These are phyloP conservation scores for Geotrichum europaeum DNA, from an alignment of 1,139 yeast species.

Conservation along the genomic window DNA sequence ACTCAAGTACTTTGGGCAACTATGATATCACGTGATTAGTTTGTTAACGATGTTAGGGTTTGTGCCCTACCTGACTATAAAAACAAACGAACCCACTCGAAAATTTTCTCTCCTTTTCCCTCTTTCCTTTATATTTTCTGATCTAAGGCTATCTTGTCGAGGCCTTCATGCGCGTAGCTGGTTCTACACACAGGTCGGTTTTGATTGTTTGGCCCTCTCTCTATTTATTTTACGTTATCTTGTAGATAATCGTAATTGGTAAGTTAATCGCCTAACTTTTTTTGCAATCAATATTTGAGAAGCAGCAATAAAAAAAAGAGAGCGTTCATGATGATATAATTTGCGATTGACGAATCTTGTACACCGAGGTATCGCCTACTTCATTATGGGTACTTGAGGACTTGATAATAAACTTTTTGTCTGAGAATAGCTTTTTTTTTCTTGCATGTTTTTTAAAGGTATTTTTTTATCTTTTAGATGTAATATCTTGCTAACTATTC, in stretches of 20 bases:
- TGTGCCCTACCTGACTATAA: background rate
- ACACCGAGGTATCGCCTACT: conserved; percentile 8
- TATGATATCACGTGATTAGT: background rate
- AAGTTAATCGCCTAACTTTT: background rate
- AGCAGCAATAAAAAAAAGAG: background rate
- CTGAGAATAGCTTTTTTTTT: background rate
- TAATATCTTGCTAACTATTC: background rate
- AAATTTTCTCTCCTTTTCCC: background rate
- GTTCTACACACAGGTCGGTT: too few species aligned
- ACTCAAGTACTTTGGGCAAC: background rate
- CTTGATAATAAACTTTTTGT: conserved; percentile 8
- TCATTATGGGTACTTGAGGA: conserved; percentile 10
- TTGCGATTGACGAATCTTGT: conserved; percentile 13
- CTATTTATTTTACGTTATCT: background rate
- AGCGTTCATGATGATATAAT: conserved; percentile 9
- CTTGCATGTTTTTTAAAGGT: background rate
- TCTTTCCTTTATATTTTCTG: background rate
- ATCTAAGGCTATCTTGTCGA: background rate
- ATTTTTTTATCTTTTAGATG: background rate
- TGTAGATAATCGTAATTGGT: background rate
- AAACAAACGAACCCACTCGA: background rate
- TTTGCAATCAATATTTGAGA: background rate
- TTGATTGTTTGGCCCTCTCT: background rate
- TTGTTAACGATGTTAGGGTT: background rate
- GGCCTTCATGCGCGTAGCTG: too few species aligned